Conservation (phyloP, 345 rosid genomes). For the Turritis glabra region DNA sequence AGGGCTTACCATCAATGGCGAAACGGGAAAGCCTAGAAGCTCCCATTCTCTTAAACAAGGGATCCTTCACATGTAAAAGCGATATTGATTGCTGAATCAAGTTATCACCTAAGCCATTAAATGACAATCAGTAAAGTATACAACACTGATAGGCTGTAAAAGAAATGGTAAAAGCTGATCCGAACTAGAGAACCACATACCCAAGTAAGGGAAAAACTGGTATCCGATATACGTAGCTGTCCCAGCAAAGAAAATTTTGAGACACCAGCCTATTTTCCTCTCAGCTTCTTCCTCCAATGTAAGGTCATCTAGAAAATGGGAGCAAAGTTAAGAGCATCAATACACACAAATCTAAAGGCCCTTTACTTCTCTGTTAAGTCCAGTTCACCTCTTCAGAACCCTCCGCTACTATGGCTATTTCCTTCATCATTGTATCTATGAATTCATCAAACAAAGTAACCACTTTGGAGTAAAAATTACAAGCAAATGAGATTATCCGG, state of each 20-base stretch:
- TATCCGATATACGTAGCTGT: conserved; percentile 68
- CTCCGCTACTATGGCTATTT: background rate
- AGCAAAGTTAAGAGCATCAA: conserved; percentile 11
- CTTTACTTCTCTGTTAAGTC: background rate
- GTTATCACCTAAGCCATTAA: conserved; percentile 65
- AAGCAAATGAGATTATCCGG: conserved; percentile 24
- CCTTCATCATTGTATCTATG: background rate
- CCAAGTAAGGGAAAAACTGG: conserved; percentile 87
- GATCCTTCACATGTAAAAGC: conserved; percentile 88
- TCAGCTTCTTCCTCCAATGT: conserved; percentile 82
- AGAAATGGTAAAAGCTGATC: background rate
- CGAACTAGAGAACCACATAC: conserved; percentile 41
- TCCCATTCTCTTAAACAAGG: conserved; percentile 86
- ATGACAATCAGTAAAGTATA: conserved; percentile 7
- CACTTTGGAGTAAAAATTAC: background rate
- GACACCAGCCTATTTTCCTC: conserved; percentile 81
- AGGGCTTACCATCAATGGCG: conserved; percentile 66
- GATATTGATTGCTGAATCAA: conserved; percentile 80
- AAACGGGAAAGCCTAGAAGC: conserved; percentile 89
- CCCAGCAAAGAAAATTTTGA: conserved; percentile 78
- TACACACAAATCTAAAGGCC: conserved; percentile 5
- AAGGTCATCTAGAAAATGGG: conserved; percentile 54
- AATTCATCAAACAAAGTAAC: background rate
- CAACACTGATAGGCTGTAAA: background rate
- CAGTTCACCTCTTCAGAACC: background rate